These are phyloP conservation scores for Penicillium fimorum DNA, from an alignment of 495 filamentous ascomycete species.

Conservation along the genomic window DNA sequence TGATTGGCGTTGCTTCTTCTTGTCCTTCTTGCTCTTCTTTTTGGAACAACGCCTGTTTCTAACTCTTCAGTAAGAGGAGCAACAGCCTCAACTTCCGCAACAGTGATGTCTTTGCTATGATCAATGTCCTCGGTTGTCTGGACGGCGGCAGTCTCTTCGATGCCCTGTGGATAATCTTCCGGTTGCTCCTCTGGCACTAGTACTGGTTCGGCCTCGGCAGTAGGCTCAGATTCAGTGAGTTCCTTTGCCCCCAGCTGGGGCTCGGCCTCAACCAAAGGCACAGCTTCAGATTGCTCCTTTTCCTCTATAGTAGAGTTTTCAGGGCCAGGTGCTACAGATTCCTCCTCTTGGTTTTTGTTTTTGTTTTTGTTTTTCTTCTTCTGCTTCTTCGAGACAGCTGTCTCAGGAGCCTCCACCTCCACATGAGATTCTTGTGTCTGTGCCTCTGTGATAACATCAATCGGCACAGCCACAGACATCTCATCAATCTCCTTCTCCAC, in stretches of 20 bases:
- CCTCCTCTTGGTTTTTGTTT: constrained; percentile 21
- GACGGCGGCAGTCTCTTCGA: not conserved
- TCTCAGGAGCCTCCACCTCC: constrained; percentile 5
- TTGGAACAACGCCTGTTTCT: constrained; percentile 17
- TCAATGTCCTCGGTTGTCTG: constrained; percentile 10
- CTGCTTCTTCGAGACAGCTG: constrained; percentile 19
- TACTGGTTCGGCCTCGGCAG: not conserved
- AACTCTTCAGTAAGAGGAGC: constrained; percentile 11
- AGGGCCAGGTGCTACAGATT: not conserved
- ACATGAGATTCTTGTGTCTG: constrained; percentile 8
- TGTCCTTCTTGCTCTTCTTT: constrained; percentile 36
- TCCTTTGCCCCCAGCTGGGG: constrained; percentile 1
- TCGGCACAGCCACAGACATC: constrained; percentile 1
- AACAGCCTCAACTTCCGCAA: not conserved
- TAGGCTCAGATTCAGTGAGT: constrained; percentile 8
- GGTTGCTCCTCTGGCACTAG: constrained; percentile 1
- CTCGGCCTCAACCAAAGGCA: constrained; percentile 3
- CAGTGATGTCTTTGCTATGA: not conserved
- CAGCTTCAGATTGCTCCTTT: constrained; percentile 7
- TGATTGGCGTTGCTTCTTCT: constrained; percentile 28
- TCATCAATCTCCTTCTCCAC: constrained; percentile 12
- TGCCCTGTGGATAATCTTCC: constrained; percentile 1
- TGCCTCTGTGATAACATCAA: constrained; percentile 2
- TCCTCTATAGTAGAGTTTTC: not conserved
- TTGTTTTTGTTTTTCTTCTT: constrained; percentile 24